A percentile compares a stretch with the other conserved stretches of the same genome.
Conservation (phyloP, 2,329 filamentous ascomycete genomes). For the Penicillium sclerotiorum region DNA sequence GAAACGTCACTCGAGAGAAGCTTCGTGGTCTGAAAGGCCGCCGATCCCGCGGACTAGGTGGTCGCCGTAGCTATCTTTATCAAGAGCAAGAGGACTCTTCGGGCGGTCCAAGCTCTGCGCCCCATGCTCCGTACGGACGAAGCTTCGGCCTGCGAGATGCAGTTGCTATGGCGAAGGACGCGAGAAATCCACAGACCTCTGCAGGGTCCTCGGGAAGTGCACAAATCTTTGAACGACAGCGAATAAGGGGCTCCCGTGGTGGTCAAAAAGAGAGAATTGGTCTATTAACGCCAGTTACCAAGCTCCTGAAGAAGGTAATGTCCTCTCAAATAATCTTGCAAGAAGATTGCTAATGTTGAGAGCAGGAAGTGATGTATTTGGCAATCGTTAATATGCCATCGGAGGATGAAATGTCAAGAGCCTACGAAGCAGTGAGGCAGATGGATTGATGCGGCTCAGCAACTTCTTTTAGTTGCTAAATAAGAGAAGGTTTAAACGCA, state of each 20-base stretch:
- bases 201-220: not conserved
- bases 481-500: too few species aligned
- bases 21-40: slow-evolving; percentile 13
- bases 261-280: not conserved
- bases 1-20: slow-evolving; percentile 36
- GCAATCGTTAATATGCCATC: slow-evolving; percentile 56
- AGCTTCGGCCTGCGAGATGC: slow-evolving; percentile 5
- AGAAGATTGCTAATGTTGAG: not conserved
- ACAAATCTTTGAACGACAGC: not conserved
- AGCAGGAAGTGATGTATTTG: slow-evolving; percentile 54
- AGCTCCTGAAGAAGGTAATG: slow-evolving; percentile 34
- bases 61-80: not conserved
- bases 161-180: slow-evolving; percentile 4
- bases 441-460: not conserved
- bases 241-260: not conserved
- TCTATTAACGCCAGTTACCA: slow-evolving; percentile 21
- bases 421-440: slow-evolving; percentile 14
- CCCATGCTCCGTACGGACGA: slow-evolving; percentile 14
- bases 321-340: not conserved
- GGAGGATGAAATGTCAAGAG: slow-evolving; percentile 43
- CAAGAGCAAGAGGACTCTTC: not conserved
- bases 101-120: slow-evolving; percentile 1
- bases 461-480: too few species aligned
- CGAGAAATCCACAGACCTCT: slow-evolving; percentile 1
- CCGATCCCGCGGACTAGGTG: not conserved